Evolutionary conservation across 2,329 filamentous ascomycete species (phyloP).

Genomic region (Orbilia brochopaga): DNA sequence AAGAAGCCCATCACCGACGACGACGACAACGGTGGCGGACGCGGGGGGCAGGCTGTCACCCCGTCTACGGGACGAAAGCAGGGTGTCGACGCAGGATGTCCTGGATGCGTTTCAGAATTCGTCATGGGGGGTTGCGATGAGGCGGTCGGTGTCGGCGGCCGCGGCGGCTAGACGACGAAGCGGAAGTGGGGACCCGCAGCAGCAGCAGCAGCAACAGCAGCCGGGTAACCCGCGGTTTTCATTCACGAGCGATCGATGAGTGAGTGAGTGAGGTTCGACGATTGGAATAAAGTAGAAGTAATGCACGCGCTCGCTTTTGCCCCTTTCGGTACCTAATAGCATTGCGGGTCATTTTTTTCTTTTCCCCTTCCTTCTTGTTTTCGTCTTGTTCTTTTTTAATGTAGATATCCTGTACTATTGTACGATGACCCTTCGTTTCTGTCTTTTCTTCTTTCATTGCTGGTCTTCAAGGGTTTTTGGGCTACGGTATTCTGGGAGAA

Average conservation of each 20-base stretch:
- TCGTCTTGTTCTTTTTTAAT: constrained; percentile 9
- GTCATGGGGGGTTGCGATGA: constrained; percentile 51
- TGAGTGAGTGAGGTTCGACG: background rate
- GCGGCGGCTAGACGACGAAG: constrained; percentile 27
- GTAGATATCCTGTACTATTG: constrained; percentile 8
- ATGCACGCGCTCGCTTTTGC: background rate
- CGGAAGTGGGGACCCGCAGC: background rate
- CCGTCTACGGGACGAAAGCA: constrained; percentile 42
- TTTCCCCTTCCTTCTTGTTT: constrained; percentile 6
- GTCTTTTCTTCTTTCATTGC: constrained; percentile 9
- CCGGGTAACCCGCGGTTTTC: constrained; percentile 40
- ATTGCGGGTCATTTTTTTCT: constrained; percentile 8
- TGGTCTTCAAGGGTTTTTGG: background rate
- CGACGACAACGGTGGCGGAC: background rate
- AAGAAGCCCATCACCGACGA: constrained; percentile 11
- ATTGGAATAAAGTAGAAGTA: background rate
- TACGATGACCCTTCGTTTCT: constrained; percentile 11
- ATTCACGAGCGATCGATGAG: constrained; percentile 43
- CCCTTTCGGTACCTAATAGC: background rate
- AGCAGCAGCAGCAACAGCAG: constrained; percentile 30
- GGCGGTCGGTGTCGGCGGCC: constrained; percentile 40
- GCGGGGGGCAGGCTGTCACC: constrained; percentile 23
- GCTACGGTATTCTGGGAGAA: constrained; percentile 5
- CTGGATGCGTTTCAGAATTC: constrained; percentile 52
- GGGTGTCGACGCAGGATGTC: constrained; percentile 52